A percentile compares a stretch with the other conserved stretches of the same genome.
Conservation (phyloP, 2,329 filamentous ascomycete genomes). For the Didymella arachidicola region DNA sequence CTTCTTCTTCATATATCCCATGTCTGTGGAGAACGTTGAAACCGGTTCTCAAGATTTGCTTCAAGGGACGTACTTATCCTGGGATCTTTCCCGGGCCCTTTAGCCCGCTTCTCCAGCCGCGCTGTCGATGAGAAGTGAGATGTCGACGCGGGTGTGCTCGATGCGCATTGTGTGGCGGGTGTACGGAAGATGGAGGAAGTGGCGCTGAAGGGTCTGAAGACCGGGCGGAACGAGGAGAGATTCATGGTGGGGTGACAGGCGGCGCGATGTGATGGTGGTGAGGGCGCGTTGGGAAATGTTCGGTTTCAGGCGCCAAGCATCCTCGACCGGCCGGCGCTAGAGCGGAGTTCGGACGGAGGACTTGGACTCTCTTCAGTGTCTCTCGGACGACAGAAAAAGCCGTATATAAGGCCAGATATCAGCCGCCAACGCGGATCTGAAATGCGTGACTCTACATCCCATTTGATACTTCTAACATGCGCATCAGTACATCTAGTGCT, state of each 20-base stretch:
- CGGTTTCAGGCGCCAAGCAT: conserved; percentile 4
- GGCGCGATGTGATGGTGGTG: conserved; percentile 12
- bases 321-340: conserved; percentile 10
- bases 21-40: too few relatives aligned
- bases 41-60: not conserved
- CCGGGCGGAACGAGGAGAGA: conserved; percentile 35
- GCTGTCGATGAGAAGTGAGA: conserved; percentile 44
- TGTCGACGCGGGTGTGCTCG: conserved; percentile 24
- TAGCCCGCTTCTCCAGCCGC: conserved; percentile 37
- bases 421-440: too few relatives aligned
- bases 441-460: too few relatives aligned
- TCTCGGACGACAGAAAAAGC: too few relatives aligned
- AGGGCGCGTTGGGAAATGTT: conserved; percentile 23
- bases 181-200: conserved; percentile 20
- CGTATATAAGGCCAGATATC: too few relatives aligned
- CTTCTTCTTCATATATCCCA: not conserved
- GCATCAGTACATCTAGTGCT: too few relatives aligned
- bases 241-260: conserved; percentile 33
- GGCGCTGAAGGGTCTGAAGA: conserved; percentile 29
- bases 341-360: conserved; percentile 8
- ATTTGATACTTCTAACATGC: too few relatives aligned
- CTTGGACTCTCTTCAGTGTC: not conserved
- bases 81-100: conserved; percentile 38
- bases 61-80: conserved; percentile 42
- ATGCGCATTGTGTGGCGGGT: conserved; percentile 26